Percentiles rank a stretch among this genome's conserved stretches.
These are phyloP conservation scores for Miamiensis avidus DNA, from an alignment of 169 alveolate species.

Conservation along the genomic window DNA sequence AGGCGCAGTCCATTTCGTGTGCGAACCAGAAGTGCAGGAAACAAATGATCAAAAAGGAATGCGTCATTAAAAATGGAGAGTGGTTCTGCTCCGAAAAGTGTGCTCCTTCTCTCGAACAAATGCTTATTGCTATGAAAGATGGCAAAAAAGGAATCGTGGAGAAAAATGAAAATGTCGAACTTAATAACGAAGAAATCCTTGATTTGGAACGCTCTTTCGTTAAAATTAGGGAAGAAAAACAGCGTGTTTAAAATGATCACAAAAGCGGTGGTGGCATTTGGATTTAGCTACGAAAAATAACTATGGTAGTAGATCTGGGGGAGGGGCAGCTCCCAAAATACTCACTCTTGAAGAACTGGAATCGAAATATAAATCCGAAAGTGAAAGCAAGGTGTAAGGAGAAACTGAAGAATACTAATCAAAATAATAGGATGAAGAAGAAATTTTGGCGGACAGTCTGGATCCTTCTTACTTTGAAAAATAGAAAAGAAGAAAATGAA, in stretches of 20 bases:
- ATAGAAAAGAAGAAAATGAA: too few relatives aligned
- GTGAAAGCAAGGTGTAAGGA: neutral
- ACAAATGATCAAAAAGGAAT: too few relatives aligned
- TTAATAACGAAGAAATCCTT: neutral
- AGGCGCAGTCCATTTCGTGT: neutral
- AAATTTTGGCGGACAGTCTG: neutral
- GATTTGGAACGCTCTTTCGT: neutral
- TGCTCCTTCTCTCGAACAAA: neutral
- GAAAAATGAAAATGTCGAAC: neutral
- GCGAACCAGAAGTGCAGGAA: neutral
- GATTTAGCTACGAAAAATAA: too few relatives aligned
- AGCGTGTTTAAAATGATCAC: neutral
- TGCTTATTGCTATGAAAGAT: neutral
- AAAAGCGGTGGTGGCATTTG: neutral
- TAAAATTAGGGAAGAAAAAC: too few relatives aligned
- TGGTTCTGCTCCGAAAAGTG: neutral
- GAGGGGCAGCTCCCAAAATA: neutral
- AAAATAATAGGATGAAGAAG: neutral
- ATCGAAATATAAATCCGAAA: neutral
- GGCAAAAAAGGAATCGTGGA: neutral
- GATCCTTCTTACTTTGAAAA: too few relatives aligned
- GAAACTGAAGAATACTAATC: neutral
- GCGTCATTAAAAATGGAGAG: neutral
- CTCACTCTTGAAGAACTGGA: neutral
- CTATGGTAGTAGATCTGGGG: neutral